These are phyloP conservation scores for Cladosporium sp. DNA, from an alignment of 2,329 filamentous ascomycete species.

Conservation along the genomic window DNA sequence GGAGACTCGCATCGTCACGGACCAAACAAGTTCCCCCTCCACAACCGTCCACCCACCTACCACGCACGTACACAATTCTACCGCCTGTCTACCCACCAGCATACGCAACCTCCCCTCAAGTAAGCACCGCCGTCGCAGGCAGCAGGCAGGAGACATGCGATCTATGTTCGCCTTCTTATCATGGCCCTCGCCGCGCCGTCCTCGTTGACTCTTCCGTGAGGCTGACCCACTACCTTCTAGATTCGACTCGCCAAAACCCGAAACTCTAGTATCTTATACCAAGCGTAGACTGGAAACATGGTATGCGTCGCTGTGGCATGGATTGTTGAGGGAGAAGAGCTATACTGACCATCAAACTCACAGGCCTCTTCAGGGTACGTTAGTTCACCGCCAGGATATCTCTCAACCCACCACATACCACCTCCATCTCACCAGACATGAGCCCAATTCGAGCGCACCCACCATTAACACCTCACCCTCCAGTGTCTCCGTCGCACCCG, in stretches of 20 bases:
- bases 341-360: neutral
- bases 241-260: neutral
- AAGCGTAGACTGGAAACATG: conserved; percentile 5
- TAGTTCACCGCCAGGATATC: conserved; percentile 7
- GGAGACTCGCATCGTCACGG: conserved; percentile 2
- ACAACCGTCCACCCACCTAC: neutral
- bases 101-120: neutral
- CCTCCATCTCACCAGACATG: neutral
- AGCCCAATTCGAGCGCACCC: neutral
- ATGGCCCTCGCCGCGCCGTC: neutral
- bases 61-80: conserved; percentile 9
- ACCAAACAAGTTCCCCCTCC: conserved; percentile 7
- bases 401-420: neutral
- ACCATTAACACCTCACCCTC: conserved; percentile 3
- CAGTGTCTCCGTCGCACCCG: conserved; percentile 70
- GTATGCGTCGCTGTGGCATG: neutral
- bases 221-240: conserved; percentile 6
- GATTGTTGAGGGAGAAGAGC: neutral
- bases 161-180: neutral
- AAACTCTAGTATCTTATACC: conserved; percentile 11
- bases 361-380: conserved; percentile 19
- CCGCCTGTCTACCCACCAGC: conserved; percentile 6
- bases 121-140: neutral
- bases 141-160: neutral
- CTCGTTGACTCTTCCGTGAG: neutral